Conservation (phyloP, 2,329 filamentous ascomycete genomes). For the Epichloe aotearoae region DNA sequence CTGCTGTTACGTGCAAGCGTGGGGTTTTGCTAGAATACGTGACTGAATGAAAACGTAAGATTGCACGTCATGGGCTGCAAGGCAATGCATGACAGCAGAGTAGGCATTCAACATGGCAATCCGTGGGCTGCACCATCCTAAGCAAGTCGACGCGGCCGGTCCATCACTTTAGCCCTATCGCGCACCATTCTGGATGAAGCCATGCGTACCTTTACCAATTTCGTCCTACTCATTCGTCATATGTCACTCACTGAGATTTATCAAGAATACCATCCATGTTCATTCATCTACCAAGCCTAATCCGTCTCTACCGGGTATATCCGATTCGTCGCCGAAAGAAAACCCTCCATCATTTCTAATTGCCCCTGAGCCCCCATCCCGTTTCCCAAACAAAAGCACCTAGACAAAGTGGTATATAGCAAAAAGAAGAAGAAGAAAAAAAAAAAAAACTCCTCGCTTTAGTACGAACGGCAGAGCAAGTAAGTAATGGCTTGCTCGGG, state of each 20-base stretch:
- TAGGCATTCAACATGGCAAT: too few relatives aligned
- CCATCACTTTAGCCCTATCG: too few relatives aligned
- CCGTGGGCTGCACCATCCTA: too few relatives aligned
- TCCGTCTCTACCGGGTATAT: conserved; percentile 2
- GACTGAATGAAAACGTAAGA: too few relatives aligned
- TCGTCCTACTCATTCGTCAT: too few relatives aligned
- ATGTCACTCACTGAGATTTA: neutral
- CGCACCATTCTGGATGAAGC: too few relatives aligned
- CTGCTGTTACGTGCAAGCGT: too few relatives aligned
- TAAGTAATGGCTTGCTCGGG: neutral
- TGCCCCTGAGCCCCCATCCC: neutral
- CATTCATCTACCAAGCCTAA: neutral
- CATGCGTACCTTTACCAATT: too few relatives aligned
- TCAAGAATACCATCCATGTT: conserved; percentile 3
- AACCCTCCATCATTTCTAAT: conserved; percentile 8
- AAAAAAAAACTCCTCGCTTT: neutral
- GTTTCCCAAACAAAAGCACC: neutral
- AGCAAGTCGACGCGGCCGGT: too few relatives aligned
- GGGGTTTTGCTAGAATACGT: too few relatives aligned
- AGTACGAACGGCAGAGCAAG: neutral
- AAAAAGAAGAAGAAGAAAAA: neutral
- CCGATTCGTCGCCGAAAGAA: conserved; percentile 1
- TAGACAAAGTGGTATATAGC: conserved; percentile 3
- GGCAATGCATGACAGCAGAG: too few relatives aligned
- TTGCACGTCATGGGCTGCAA: too few relatives aligned